Evolutionary conservation across 257 asterid species (phyloP), one percentile per base, ranked within the genome.

Genomic region (Petrea volubilis): DNA sequence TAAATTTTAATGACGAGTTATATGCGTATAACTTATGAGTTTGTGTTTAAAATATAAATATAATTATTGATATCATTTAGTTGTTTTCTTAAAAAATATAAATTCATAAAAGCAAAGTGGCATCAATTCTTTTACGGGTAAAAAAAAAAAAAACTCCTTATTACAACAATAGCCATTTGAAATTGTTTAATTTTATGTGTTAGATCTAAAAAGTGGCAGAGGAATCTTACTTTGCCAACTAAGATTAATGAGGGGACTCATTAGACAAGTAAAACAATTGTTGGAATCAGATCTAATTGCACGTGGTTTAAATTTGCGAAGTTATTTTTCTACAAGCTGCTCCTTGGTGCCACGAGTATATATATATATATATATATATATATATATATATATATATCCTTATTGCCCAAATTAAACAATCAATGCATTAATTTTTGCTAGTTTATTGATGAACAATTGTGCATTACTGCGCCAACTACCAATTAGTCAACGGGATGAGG

Each of bases 241-340:
- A 52, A 67, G 43, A 34, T 44, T 41, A 46, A 69, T 43, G 18
- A 61, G 40, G 66, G 21, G 15, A 44, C 55, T 33, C 56, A 52
- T n/a, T 25, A 38, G 31, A 67, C 58, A 60, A 52, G 38, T 47
- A 31, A 68, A 14, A 49, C 38, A 58, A 33, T 12, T 21, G 51
- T 34, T 60, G 80, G 73, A 46, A 72, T 4, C 64, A 63, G 81
- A 75, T 83, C 82, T 40, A 80, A 29, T 18, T 56, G 71, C 88
- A 78, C 77, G 75, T 73, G 86, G 29, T 29, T 65, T 25, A 65
- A 77, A 68, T 64, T 63, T 49, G n/a, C 31, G 9, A 55, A 44
- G 12, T 14, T 56, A 33, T 52, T 14, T 60, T 29, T 15, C 14
- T 12, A 68, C 49, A 33, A 21, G 3, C 23, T 5, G 5, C 47